Percentiles rank a stretch among this genome's conserved stretches.
These are phyloP conservation scores for Pseudogymnoascus pannorum DNA, from an alignment of 2,329 filamentous ascomycete species.

Conservation along the genomic window DNA sequence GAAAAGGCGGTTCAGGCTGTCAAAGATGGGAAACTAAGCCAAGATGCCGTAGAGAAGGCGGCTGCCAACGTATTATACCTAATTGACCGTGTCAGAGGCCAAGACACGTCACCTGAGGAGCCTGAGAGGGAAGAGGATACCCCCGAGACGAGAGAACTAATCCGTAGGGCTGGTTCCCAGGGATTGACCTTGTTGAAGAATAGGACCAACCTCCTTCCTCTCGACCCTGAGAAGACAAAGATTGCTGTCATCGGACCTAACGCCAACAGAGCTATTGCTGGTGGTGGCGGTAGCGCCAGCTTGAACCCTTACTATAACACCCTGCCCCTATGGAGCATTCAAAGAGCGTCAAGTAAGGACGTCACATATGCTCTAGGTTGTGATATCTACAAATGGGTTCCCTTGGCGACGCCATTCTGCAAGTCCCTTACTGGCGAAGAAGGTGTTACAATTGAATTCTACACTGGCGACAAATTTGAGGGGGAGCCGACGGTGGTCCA, in stretches of 20 bases:
- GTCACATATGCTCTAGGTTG: slow-evolving; percentile 55
- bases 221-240: slow-evolving; percentile 46
- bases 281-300: slow-evolving; percentile 60
- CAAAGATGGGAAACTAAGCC: slow-evolving; percentile 39
- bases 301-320: slow-evolving; percentile 63
- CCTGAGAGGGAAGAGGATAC: slow-evolving; percentile 50
- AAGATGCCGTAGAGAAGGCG: slow-evolving; percentile 47
- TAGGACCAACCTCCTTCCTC: slow-evolving; percentile 49
- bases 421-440: slow-evolving; percentile 47
- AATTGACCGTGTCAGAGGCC: slow-evolving; percentile 54
- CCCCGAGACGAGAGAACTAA: slow-evolving; percentile 51
- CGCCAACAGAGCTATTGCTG: slow-evolving; percentile 59
- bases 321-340: slow-evolving; percentile 57
- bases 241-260: slow-evolving; percentile 63
- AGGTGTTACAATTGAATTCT: slow-evolving; percentile 59
- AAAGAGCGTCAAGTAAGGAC: slow-evolving; percentile 44
- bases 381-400: slow-evolving; percentile 59
- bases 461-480: slow-evolving; percentile 54
- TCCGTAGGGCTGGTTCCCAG: slow-evolving; percentile 53
- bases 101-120: slow-evolving; percentile 48
- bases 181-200: slow-evolving; percentile 61
- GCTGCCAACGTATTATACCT: slow-evolving; percentile 53
- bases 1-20: slow-evolving; percentile 50
- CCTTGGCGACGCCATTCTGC: slow-evolving; percentile 53
- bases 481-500: slow-evolving; percentile 50